These are phyloP conservation scores for Mycena belliarum DNA, from an alignment of 768 basidiomycete species.

Conservation along the genomic window DNA sequence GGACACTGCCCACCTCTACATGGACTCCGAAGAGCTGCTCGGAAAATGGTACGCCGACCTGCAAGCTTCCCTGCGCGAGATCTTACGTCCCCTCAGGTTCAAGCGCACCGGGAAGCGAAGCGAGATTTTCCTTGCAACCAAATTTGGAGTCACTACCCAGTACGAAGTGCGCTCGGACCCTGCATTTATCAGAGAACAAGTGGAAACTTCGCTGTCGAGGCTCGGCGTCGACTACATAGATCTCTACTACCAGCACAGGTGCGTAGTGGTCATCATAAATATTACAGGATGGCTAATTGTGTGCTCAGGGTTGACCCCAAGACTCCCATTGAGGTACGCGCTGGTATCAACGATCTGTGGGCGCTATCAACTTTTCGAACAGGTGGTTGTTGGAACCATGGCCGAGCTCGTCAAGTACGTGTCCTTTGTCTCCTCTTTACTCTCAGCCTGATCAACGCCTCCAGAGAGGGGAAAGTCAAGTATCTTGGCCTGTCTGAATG, in stretches of 20 bases:
- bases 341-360: not conserved
- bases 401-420: slow-evolving; percentile 38
- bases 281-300: not conserved
- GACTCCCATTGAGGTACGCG: slow-evolving; percentile 29
- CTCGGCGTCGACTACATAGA: slow-evolving; percentile 35
- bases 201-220: slow-evolving; percentile 34
- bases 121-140: slow-evolving; percentile 58
- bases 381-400: slow-evolving; percentile 36
- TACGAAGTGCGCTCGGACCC: slow-evolving; percentile 33
- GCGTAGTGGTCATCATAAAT: not conserved
- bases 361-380: not conserved
- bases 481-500: slow-evolving; percentile 56
- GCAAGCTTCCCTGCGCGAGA: no score
- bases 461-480: slow-evolving; percentile 43
- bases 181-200: slow-evolving; percentile 34
- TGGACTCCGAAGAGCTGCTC: slow-evolving; percentile 13
- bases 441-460: not conserved
- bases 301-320: slow-evolving; percentile 23
- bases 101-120: slow-evolving; percentile 44
- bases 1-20: slow-evolving; percentile 8
- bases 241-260: slow-evolving; percentile 39
- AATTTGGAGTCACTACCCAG: slow-evolving; percentile 40
- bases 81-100: slow-evolving; percentile 35
- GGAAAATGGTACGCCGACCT: slow-evolving; percentile 15
- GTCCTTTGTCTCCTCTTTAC: slow-evolving; percentile 19